phyloP scores from a whole-genome alignment of 352 stramenopile genomes.

The Phytophthora fragariae region DNA sequence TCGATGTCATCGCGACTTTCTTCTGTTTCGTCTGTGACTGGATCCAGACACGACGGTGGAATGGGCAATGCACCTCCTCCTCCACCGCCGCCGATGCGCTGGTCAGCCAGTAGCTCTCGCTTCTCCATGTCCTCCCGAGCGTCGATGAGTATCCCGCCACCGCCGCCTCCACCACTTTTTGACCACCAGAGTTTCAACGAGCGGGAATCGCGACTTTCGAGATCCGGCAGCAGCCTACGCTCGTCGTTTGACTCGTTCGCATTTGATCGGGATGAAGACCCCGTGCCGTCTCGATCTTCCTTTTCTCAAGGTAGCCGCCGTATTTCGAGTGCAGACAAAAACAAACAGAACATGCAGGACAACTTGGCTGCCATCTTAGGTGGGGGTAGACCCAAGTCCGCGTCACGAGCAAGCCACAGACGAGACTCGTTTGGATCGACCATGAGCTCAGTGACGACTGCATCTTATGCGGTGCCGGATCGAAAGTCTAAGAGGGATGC shows the following conservation, averaged over 20 bases:
- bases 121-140: slow-evolving; percentile 41
- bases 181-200: slow-evolving; percentile 38
- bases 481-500: slow-evolving; percentile 34
- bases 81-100: slow-evolving; percentile 27
- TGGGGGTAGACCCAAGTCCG: slow-evolving; percentile 45
- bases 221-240: slow-evolving; percentile 60
- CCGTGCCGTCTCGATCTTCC: slow-evolving; percentile 41
- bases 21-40: slow-evolving; percentile 53
- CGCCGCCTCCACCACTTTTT: slow-evolving; percentile 52
- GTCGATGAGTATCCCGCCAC: slow-evolving; percentile 47
- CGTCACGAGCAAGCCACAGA: slow-evolving; percentile 34
- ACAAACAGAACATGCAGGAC: slow-evolving; percentile 59
- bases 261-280: slow-evolving; percentile 44
- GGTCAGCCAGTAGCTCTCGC: slow-evolving; percentile 37
- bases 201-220: slow-evolving; percentile 47
- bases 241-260: slow-evolving; percentile 61
- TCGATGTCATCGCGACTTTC: slow-evolving; percentile 65
- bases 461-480: slow-evolving; percentile 23
- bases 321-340: slow-evolving; percentile 47
- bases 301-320: slow-evolving; percentile 54
- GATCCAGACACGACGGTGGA: slow-evolving; percentile 31
- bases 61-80: slow-evolving; percentile 38
- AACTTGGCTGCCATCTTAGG: slow-evolving; percentile 74
- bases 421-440: slow-evolving; percentile 69
- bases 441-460: slow-evolving; percentile 38